Percentiles rank a stretch among this genome's conserved stretches.
Conservation (phyloP, 768 basidiomycete species). For the Rhizopogon roseolus region DNA sequence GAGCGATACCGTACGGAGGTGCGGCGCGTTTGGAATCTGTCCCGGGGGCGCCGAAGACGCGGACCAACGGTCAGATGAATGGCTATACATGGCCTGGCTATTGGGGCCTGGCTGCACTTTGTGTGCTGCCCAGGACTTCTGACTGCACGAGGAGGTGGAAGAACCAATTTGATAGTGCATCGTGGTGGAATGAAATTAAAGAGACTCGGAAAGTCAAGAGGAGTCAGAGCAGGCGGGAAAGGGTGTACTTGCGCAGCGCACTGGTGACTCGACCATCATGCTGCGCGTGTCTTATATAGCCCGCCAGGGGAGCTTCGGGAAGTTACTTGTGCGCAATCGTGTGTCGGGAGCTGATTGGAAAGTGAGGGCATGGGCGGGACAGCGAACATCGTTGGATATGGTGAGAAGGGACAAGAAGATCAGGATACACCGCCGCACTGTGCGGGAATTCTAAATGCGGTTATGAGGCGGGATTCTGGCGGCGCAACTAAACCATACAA, state of each 20-base stretch:
- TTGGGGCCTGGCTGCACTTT: constrained; percentile 5
- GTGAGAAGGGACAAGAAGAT: constrained; percentile 6
- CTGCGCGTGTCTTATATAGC: constrained; percentile 22
- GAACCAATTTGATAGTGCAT: constrained; percentile 17
- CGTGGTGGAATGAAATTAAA: neutral
- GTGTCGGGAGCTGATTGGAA: constrained; percentile 7
- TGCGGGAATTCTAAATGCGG: constrained; percentile 15
- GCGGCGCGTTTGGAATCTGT: constrained; percentile 20
- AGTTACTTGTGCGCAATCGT: constrained; percentile 11
- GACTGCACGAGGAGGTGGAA: constrained; percentile 6
- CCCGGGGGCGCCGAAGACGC: constrained; percentile 8
- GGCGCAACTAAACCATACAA: constrained; percentile 8
- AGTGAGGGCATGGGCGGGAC: constrained; percentile 20
- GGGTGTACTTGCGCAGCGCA: constrained; percentile 3
- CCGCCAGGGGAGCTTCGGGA: constrained; percentile 12
- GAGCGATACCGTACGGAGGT: constrained; percentile 21
- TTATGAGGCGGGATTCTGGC: constrained; percentile 13
- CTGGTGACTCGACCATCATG: constrained; percentile 16
- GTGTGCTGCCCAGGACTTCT: constrained; percentile 15
- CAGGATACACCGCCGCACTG: constrained; percentile 2
- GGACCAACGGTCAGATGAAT: neutral
- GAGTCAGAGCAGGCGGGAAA: neutral
- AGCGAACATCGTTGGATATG: constrained; percentile 17
- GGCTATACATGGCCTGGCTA: neutral
- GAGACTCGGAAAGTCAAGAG: neutral